These are phyloP conservation scores for Ustilago bromivora DNA, from an alignment of 1,284 basidiomycete genomes.

Conservation along the genomic window DNA sequence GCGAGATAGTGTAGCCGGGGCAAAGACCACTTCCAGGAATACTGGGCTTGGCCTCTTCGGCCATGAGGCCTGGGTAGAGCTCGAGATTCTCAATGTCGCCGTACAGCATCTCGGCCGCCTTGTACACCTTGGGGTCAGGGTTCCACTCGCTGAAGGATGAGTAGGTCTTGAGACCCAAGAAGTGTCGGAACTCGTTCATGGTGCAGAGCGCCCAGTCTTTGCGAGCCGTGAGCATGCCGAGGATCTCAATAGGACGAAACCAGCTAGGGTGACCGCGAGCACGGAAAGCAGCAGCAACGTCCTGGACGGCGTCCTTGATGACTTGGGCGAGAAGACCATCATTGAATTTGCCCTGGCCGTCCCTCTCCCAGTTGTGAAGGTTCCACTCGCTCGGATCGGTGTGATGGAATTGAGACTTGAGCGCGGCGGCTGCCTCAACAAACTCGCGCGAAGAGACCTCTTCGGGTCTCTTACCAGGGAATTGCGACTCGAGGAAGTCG, in stretches of 20 bases:
- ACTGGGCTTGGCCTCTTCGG: conserved; percentile 82
- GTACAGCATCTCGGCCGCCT: conserved; percentile 76
- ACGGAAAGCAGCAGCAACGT: conserved; percentile 81
- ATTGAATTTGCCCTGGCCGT: conserved; percentile 76
- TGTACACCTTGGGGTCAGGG: conserved; percentile 78
- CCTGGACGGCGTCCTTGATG: conserved; percentile 68
- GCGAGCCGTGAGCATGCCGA: conserved; percentile 83
- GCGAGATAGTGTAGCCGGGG: conserved; percentile 86
- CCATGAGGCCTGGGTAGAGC: conserved; percentile 74
- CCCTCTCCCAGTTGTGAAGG: conserved; percentile 75
- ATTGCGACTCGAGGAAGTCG: conserved; percentile 35
- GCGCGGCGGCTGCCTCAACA: conserved; percentile 70
- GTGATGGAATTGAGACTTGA: conserved; percentile 27
- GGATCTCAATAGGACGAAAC: conserved; percentile 82
- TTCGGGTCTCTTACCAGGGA: conserved; percentile 49
- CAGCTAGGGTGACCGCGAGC: conserved; percentile 81
- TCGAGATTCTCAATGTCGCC: conserved; percentile 79
- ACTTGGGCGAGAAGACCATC: conserved; percentile 78
- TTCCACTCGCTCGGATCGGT: conserved; percentile 75
- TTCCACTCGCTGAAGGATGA: conserved; percentile 81
- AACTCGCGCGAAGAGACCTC: conserved; percentile 77
- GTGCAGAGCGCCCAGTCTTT: conserved; percentile 82
- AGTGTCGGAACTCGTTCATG: conserved; percentile 83
- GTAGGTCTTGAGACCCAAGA: conserved; percentile 50
- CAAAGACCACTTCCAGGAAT: conserved; percentile 79